These are phyloP conservation scores for Canna indica DNA, from an alignment of 176 grass and related monocot species.

Conservation along the genomic window DNA sequence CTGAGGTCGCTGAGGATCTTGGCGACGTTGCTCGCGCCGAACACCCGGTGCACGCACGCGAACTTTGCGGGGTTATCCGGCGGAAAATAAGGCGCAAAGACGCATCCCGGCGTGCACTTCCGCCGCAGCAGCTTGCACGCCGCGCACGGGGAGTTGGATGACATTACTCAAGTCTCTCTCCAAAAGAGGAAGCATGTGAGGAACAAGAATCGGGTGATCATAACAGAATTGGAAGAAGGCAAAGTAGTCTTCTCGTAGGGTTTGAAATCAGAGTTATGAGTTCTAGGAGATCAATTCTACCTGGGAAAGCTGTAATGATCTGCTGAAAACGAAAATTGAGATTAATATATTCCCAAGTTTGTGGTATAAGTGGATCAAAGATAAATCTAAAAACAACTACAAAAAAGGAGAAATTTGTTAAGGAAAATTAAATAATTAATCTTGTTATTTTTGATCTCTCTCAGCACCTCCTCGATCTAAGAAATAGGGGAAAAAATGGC, in stretches of 20 bases:
- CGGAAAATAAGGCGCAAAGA: conserved; percentile 91
- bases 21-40: conserved; percentile 88
- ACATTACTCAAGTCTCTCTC: conserved; percentile 7
- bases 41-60: conserved; percentile 78
- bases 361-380: too few relatives aligned
- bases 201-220: background rate
- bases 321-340: too few relatives aligned
- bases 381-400: too few relatives aligned
- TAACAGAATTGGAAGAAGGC: background rate
- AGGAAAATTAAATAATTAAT: too few relatives aligned
- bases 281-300: too few relatives aligned
- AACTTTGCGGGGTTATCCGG: conserved; percentile 74
- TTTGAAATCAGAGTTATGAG: too few relatives aligned
- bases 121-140: conserved; percentile 82
- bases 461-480: too few relatives aligned
- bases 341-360: too few relatives aligned
- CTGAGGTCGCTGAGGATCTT: conserved; percentile 70
- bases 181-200: background rate
- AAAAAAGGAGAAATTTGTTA: too few relatives aligned
- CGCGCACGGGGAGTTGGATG: conserved; percentile 80
- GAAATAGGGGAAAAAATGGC: too few relatives aligned
- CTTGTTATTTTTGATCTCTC: too few relatives aligned
- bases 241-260: background rate
- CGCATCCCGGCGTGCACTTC: conserved; percentile 77
- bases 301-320: too few relatives aligned